phyloP scores from a whole-genome alignment of 257 asterid genomes.

The Fraxinus americana region DNA sequence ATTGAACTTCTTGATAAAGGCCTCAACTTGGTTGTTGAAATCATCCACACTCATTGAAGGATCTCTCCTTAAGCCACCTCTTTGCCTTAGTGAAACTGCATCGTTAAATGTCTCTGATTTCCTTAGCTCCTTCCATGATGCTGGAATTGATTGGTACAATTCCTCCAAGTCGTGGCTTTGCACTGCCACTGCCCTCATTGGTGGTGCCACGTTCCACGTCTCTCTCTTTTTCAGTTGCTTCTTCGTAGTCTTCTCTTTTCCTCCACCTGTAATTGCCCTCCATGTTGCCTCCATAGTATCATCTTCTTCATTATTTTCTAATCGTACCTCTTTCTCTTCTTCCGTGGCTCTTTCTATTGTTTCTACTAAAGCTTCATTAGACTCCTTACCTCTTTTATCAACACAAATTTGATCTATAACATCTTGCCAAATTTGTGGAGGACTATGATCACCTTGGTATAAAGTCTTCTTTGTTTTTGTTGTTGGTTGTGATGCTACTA shows the following conservation, averaged over 20 bases:
- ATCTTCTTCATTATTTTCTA: not conserved
- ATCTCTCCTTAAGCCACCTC: conserved; percentile 59
- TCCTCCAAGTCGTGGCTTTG: conserved; percentile 22
- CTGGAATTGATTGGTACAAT: conserved; percentile 20
- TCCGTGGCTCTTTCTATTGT: not conserved
- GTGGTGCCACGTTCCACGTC: conserved; percentile 37
- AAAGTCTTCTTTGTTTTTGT: not conserved
- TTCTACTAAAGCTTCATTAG: too few species aligned
- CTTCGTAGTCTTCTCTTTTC: conserved; percentile 19
- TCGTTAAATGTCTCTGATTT: conserved; percentile 63
- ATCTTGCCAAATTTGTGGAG: not conserved
- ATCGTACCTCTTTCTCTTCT: not conserved
- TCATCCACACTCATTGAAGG: conserved; percentile 50
- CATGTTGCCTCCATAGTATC: conserved; percentile 69
- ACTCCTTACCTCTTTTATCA: too few species aligned
- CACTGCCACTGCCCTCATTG: not conserved
- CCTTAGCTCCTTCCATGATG: conserved; percentile 44
- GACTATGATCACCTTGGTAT: not conserved
- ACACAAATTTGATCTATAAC: not conserved
- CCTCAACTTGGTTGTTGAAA: conserved; percentile 53
- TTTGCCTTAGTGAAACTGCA: conserved; percentile 36
- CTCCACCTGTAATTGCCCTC: conserved; percentile 52
- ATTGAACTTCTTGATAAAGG: conserved; percentile 58
- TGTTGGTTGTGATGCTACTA: conserved; percentile 8
- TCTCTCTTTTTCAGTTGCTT: conserved; percentile 50